A percentile compares a stretch with the other conserved stretches of the same genome.
phyloP scores from a whole-genome alignment of 805 yeast species.

The Pichia californica region DNA sequence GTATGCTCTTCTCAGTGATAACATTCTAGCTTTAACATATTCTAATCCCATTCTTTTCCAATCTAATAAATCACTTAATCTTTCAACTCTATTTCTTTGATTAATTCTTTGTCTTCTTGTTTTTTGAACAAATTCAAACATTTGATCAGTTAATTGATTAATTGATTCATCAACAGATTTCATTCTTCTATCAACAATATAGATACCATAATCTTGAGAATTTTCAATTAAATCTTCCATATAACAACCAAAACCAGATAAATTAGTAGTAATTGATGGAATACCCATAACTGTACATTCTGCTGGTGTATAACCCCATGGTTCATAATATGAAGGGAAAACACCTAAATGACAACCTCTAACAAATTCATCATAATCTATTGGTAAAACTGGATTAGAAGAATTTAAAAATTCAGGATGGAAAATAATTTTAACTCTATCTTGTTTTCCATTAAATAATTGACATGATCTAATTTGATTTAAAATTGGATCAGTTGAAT shows the following conservation, averaged over 20 bases:
- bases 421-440: constrained; percentile 90
- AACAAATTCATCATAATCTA: constrained; percentile 96
- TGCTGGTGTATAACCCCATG: constrained; percentile 99
- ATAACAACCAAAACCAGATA: constrained; percentile 96
- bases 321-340: constrained; percentile 97
- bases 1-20: constrained; percentile 88
- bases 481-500: constrained; percentile 82
- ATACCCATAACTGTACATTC: constrained; percentile 99
- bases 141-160: constrained; percentile 79
- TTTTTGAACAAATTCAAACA: constrained; percentile 83
- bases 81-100: constrained; percentile 94
- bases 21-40: constrained; percentile 88
- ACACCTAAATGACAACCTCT: constrained; percentile 98
- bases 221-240: constrained; percentile 97
- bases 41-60: constrained; percentile 99
- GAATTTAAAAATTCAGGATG: constrained; percentile 96
- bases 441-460: constrained; percentile 82
- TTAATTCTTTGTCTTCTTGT: constrained; percentile 96
- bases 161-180: constrained; percentile 91
- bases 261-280: constrained; percentile 92
- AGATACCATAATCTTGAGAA: constrained; percentile 92
- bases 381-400: constrained; percentile 85
- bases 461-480: constrained; percentile 89
- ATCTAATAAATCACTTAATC: constrained; percentile 86
- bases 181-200: constrained; percentile 90